Base-by-base conservation (phyloP, 2,329 filamentous ascomycete genomes). In the Neurospora sp. region DNA sequence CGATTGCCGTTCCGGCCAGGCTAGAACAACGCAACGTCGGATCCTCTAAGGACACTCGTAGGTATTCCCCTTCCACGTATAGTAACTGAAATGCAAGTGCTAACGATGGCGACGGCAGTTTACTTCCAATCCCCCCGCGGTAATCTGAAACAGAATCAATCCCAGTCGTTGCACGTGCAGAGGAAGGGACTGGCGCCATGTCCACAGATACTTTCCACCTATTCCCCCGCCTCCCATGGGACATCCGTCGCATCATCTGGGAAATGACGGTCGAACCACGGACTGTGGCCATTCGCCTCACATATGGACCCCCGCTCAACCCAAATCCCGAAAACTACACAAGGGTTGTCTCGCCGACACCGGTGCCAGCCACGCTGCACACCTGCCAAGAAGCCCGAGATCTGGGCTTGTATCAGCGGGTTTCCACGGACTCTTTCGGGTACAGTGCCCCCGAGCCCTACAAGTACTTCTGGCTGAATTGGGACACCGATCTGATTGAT, bases 371-470 rank as follows among this genome's bases (percentile, higher is more conserved):
- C 33, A 36, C 17, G 10, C 67, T 70, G 39, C 69, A 70, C 5
- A 36, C 67, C 9, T 70, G 69, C 66, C 66, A 58, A 23, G 69
- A 70, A 52, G 66, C 67, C 46, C 69, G 69, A 28, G 66, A 62
- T 62, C 52, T 68, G 13, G 17, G 39, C 9, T 28, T 66, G 7
- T 70, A 70, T 39, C 58, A 67, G 58, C 46, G 23, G 23, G 69
- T 62, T 62, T 68, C 68, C 40, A 17, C 40, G 15, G 40, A 42
- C 40, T n/a, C 15, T 42, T 42, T 42, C 17, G 15, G 15, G 7
- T 42, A 17, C 15, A 42, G 40, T 42, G 40, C 9, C 15, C 66
- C 58, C 23, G 69, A 70, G 11, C 42, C 68, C 67, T 38, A 66
- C n/a, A 19, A 19, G 23, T 70, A 70, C 43, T 40, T 68, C 36